Percentiles rank a stretch among this genome's conserved stretches.
Conservation (phyloP, 2,329 filamentous ascomycete genomes). For the Chrysoporthe cubensis region DNA sequence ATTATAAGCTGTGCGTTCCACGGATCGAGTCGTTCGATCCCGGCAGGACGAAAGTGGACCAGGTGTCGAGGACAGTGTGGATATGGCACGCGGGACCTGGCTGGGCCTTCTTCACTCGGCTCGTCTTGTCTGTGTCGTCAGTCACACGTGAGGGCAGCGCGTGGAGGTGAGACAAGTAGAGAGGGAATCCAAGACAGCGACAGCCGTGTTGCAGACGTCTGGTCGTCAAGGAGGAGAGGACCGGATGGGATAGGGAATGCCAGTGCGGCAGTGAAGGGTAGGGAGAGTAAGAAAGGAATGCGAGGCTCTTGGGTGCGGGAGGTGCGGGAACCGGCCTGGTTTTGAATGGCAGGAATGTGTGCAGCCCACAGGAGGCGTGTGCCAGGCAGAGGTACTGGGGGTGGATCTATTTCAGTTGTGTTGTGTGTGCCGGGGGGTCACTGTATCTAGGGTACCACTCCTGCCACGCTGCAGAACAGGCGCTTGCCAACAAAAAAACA, state of each 20-base stretch:
- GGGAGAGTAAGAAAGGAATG: constrained; percentile 23
- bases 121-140: constrained; percentile 4
- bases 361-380: constrained; percentile 1
- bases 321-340: constrained; percentile 28
- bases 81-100: background rate
- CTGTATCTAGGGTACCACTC: constrained; percentile 2
- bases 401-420: constrained; percentile 11
- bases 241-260: constrained; percentile 11
- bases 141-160: background rate
- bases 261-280: constrained; percentile 5
- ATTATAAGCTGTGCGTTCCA: background rate
- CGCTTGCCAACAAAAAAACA: constrained; percentile 11
- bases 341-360: constrained; percentile 27
- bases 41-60: constrained; percentile 8
- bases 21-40: constrained; percentile 7
- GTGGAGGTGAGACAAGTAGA: constrained; percentile 14
- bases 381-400: background rate
- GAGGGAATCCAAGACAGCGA: constrained; percentile 5
- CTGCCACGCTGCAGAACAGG: constrained; percentile 1
- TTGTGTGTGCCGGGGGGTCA: constrained; percentile 2
- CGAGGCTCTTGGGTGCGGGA: constrained; percentile 21
- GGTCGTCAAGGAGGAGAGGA: background rate
- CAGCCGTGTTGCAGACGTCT: background rate
- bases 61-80: background rate
- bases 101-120: background rate